These are phyloP conservation scores for Gonapodya prolifera DNA, from an alignment of 192 early-diverging fungal genomes.

Conservation along the genomic window DNA sequence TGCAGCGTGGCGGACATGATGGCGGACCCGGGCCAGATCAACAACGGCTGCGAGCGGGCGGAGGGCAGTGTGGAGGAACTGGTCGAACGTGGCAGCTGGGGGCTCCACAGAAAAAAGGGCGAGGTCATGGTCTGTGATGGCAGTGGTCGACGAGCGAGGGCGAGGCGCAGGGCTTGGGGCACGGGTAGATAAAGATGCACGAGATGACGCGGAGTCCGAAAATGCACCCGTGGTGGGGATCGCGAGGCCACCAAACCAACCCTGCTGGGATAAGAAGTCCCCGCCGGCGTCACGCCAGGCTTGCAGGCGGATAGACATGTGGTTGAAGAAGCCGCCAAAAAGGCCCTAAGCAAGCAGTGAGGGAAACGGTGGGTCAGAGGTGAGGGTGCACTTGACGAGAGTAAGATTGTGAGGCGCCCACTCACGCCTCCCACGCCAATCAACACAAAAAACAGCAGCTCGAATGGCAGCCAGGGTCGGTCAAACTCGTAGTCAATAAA, in stretches of 20 bases:
- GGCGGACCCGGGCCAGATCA: background rate
- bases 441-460: background rate
- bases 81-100: background rate
- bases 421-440: background rate
- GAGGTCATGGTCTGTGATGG: background rate
- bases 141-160: background rate
- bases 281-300: background rate
- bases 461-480: background rate
- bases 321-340: conserved; percentile 1
- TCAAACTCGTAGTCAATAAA: background rate
- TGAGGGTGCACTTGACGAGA: no score
- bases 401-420: background rate
- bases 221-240: background rate
- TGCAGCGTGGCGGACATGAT: background rate
- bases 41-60: background rate
- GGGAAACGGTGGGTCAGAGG: background rate
- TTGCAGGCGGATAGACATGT: background rate
- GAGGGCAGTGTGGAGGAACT: background rate
- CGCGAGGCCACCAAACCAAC: background rate
- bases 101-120: background rate
- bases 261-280: background rate
- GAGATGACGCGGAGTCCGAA: background rate
- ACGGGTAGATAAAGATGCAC: background rate
- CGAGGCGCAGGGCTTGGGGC: background rate
- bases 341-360: background rate